Conservation (phyloP, 2,329 filamentous ascomycete genomes). For the Monosporascus sp. region DNA sequence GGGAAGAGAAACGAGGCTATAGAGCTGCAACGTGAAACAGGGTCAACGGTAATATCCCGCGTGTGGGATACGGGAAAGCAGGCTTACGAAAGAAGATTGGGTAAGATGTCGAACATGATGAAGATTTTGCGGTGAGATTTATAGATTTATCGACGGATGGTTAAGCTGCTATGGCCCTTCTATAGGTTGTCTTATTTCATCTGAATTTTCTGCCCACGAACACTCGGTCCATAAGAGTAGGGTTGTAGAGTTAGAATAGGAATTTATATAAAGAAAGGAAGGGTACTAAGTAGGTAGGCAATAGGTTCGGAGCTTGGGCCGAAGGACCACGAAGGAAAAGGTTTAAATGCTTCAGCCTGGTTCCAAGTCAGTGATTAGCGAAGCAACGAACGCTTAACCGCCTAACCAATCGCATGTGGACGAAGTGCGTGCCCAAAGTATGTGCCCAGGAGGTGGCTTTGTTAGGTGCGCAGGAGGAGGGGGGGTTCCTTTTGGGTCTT, state of each 20-base stretch:
- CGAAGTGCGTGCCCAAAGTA: no score
- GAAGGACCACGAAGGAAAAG: neutral
- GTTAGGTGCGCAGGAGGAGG: no score
- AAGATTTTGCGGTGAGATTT: neutral
- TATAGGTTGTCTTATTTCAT: no score
- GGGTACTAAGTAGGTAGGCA: neutral
- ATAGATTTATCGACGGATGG: neutral
- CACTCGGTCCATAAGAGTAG: neutral
- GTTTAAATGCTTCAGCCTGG: neutral
- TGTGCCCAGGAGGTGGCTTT: no score
- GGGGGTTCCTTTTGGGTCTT: no score
- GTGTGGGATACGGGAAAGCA: neutral
- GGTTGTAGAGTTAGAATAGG: neutral
- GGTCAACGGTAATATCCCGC: neutral
- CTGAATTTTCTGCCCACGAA: no score
- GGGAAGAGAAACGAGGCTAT: constrained; percentile 88
- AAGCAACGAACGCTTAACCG: no score
- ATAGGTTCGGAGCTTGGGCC: neutral
- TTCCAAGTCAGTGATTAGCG: neutral
- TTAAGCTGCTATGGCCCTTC: no score
- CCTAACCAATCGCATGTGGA: no score
- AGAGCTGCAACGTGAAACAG: constrained; percentile 51
- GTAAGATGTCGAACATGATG: constrained; percentile 60
- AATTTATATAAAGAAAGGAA: neutral
- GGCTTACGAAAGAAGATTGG: constrained; percentile 61